phyloP scores from a whole-genome alignment of 345 rosid species.

The Draba incana region DNA sequence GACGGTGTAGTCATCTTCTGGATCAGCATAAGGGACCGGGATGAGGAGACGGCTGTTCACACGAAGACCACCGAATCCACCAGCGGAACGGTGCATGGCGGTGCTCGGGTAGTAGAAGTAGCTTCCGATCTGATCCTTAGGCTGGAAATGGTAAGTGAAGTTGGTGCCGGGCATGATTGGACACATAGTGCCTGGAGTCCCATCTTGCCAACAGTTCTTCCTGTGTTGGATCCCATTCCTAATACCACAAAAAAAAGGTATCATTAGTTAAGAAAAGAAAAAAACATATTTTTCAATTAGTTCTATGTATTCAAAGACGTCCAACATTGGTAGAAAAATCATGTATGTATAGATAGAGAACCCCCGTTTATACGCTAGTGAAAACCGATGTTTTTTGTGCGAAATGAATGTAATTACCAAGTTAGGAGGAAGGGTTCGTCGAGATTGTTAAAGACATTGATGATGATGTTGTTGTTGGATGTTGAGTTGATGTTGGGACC shows the following conservation, averaged over 20 bases:
- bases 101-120: conserved; percentile 63
- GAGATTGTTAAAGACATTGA: conserved; percentile 76
- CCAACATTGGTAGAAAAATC: background rate
- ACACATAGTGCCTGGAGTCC: conserved; percentile 68
- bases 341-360: background rate
- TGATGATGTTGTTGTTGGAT: conserved; percentile 67
- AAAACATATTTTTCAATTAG: too few species aligned
- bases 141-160: conserved; percentile 81
- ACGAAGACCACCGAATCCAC: conserved; percentile 73
- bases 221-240: conserved; percentile 84
- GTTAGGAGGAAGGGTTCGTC: conserved; percentile 83
- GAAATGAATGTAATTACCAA: conserved; percentile 43
- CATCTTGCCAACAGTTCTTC: conserved; percentile 90
- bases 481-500: conserved; percentile 84
- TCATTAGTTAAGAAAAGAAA: background rate
- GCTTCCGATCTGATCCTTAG: conserved; percentile 91
- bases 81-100: conserved; percentile 55
- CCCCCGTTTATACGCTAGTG: too few species aligned
- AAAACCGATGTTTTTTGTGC: background rate
- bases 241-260: background rate
- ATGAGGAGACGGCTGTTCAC: conserved; percentile 71
- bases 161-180: conserved; percentile 72
- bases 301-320: too few species aligned
- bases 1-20: conserved; percentile 69
- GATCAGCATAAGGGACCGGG: conserved; percentile 69